A percentile compares a stretch with the other conserved stretches of the same genome.
phyloP scores from a whole-genome alignment of 2,329 filamentous ascomycete genomes.

The Aspergillus tanneri region DNA sequence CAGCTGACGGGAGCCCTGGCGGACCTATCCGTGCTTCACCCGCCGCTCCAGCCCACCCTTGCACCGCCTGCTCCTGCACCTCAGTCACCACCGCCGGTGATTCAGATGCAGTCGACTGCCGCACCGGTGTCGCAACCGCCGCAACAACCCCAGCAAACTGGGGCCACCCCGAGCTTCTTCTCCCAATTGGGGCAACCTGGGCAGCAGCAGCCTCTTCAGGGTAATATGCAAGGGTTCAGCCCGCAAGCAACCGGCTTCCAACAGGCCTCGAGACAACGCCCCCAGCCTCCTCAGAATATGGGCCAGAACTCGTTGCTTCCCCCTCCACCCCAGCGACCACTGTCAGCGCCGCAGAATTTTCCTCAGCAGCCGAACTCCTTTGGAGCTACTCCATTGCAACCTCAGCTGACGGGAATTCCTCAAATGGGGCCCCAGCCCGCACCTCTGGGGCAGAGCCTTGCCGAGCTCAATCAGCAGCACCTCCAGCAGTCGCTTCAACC shows the following conservation, averaged over 20 bases:
- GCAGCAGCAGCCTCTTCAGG: conserved; percentile 23
- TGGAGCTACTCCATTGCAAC: conserved; percentile 70
- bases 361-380: conserved; percentile 70
- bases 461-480: conserved; percentile 67
- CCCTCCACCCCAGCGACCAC: conserved; percentile 75
- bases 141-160: conserved; percentile 46
- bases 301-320: conserved; percentile 66
- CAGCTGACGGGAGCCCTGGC: conserved; percentile 67
- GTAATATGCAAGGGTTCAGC: conserved; percentile 25
- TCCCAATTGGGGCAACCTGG: conserved; percentile 43
- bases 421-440: conserved; percentile 60
- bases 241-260: conserved; percentile 42
- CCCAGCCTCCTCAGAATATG: conserved; percentile 64
- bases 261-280: conserved; percentile 62
- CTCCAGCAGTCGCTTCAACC: conserved; percentile 60
- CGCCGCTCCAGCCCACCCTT: conserved; percentile 58
- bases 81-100: conserved; percentile 43
- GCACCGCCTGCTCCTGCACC: conserved; percentile 45
- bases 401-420: conserved; percentile 76
- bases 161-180: conserved; percentile 52
- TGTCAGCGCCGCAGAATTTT: conserved; percentile 82
- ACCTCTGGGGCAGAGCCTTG: conserved; percentile 72
- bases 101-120: conserved; percentile 40
- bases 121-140: conserved; percentile 31
- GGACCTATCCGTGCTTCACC: conserved; percentile 64